Conservation (phyloP, 139 green algal species). For the Closterium sp. region DNA sequence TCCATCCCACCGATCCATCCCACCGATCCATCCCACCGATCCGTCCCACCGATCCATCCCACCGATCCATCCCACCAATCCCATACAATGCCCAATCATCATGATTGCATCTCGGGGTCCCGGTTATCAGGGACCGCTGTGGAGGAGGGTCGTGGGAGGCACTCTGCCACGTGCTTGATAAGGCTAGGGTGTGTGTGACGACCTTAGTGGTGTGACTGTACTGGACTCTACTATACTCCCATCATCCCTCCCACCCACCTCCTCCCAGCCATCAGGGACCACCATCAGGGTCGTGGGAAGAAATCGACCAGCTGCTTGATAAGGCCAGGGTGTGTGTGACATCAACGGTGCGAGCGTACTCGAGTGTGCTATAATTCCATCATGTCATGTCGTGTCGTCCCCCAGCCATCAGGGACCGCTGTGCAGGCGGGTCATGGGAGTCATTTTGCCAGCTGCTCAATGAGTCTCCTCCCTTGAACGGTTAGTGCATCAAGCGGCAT, state of each 20-base stretch:
- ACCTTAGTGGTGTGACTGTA: no score
- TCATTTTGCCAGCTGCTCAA: conserved; percentile 10
- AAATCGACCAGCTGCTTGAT: neutral
- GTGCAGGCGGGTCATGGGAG: conserved; percentile 33
- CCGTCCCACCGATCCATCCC: no score
- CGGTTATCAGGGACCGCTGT: conserved; percentile 15
- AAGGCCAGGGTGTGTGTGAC: no score
- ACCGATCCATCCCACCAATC: no score
- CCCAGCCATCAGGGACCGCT: conserved; percentile 7
- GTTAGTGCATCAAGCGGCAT: neutral
- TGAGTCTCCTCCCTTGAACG: conserved; percentile 1
- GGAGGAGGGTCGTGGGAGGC: conserved; percentile 19
- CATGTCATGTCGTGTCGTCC: no score
- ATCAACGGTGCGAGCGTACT: no score
- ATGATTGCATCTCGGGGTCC: no score
- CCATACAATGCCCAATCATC: no score
- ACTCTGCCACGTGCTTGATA: neutral
- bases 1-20: no score
- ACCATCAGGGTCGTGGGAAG: neutral
- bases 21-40: no score
- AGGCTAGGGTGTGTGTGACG: neutral
- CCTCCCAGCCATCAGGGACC: neutral
- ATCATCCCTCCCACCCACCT: neutral
- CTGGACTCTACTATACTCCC: no score
- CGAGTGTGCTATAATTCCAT: no score